Evolutionary conservation across 441 rosid species (phyloP).

Genomic region (Populus hybrid): DNA sequence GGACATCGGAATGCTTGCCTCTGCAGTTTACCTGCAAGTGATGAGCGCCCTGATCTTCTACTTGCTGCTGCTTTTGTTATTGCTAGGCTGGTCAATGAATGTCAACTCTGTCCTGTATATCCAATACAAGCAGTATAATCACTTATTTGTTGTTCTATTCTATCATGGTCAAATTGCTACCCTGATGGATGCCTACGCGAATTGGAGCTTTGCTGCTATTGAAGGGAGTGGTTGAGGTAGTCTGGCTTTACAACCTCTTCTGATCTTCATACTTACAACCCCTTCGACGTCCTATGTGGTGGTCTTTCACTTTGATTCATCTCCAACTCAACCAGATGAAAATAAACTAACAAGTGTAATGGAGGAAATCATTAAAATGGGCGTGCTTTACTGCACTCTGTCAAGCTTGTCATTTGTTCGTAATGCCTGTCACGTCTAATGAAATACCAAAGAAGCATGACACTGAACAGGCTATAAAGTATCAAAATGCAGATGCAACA

Average conservation of each 20-base stretch:
- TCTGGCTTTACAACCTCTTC: constrained; percentile 57
- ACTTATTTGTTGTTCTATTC: neutral
- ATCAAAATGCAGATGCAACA: neutral
- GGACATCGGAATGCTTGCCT: constrained; percentile 53
- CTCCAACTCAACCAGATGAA: neutral
- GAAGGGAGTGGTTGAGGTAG: constrained; percentile 76
- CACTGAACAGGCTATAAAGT: too few relatives aligned
- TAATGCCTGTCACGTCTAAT: neutral
- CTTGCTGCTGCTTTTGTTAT: constrained; percentile 48
- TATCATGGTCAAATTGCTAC: constrained; percentile 49
- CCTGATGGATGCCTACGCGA: constrained; percentile 59
- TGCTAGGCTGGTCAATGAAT: constrained; percentile 54
- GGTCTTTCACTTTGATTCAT: neutral
- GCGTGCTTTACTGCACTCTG: neutral
- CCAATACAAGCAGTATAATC: neutral
- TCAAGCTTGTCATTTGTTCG: neutral
- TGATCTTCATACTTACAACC: constrained; percentile 50
- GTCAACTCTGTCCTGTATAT: neutral
- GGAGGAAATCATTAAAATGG: too few relatives aligned
- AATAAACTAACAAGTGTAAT: neutral
- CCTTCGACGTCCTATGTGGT: neutral
- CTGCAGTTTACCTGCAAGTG: constrained; percentile 67
- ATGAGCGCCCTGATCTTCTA: constrained; percentile 66
- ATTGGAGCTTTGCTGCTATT: constrained; percentile 60
- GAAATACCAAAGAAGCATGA: neutral